These are phyloP conservation scores for Gymnopus androsaceus DNA, from an alignment of 1,284 basidiomycete species.

Conservation along the genomic window DNA sequence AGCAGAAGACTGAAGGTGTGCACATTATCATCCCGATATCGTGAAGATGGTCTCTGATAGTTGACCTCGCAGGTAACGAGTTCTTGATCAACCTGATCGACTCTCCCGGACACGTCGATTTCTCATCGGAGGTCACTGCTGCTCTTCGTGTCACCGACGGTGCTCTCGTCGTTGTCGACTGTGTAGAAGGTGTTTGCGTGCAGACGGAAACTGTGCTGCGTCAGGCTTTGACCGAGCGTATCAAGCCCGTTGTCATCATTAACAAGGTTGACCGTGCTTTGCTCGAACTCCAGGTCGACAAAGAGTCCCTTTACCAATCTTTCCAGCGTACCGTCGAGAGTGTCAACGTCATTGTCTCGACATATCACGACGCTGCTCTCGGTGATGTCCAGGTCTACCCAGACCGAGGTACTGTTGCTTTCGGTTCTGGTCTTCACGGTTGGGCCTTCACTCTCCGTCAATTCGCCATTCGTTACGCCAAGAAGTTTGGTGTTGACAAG, in stretches of 20 bases:
- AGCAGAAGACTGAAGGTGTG: slow-evolving; percentile 91
- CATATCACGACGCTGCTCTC: slow-evolving; percentile 92
- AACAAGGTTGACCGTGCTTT: slow-evolving; percentile 99
- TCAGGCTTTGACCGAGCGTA: slow-evolving; percentile 96
- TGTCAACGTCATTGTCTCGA: slow-evolving; percentile 99
- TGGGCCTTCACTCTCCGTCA: slow-evolving; percentile 99
- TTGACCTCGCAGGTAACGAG: slow-evolving; percentile 69
- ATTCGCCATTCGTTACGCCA: slow-evolving; percentile 93
- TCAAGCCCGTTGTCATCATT: slow-evolving; percentile 99
- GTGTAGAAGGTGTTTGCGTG: slow-evolving; percentile 99
- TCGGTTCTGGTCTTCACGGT: slow-evolving; percentile 99
- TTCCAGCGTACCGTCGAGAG: slow-evolving; percentile 98
- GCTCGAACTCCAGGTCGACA: slow-evolving; percentile 96
- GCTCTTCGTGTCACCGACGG: slow-evolving; percentile 99
- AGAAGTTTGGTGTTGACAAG: slow-evolving; percentile 99
- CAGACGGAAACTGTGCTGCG: slow-evolving; percentile 99
- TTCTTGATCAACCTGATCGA: slow-evolving; percentile 99
- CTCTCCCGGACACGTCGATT: slow-evolving; percentile 99
- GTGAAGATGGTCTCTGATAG: slow-evolving; percentile 19
- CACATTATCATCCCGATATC: slow-evolving; percentile 7
- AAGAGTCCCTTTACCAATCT: slow-evolving; percentile 97
- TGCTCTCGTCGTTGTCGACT: slow-evolving; percentile 98
- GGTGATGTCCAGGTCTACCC: slow-evolving; percentile 99
- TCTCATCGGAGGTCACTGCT: slow-evolving; percentile 99
- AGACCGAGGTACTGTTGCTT: slow-evolving; percentile 97